Percentiles rank a stretch among this genome's conserved stretches.
These are phyloP conservation scores for Apiospora pterosperma DNA, from an alignment of 2,329 filamentous ascomycete species.

Conservation along the genomic window DNA sequence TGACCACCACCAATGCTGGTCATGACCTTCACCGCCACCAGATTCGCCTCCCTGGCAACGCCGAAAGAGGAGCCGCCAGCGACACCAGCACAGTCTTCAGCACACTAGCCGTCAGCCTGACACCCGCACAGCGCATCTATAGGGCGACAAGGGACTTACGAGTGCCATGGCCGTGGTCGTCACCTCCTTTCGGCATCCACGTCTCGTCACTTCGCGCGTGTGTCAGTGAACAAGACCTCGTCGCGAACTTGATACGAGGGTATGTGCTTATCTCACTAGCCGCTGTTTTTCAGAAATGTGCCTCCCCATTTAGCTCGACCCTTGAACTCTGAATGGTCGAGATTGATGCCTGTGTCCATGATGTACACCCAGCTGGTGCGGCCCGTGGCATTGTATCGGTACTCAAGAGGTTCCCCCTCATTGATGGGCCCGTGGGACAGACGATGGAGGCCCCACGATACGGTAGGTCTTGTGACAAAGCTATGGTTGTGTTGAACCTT, in stretches of 20 bases:
- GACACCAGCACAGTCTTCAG: constrained; percentile 17
- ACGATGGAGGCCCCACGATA: not conserved
- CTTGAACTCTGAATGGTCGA: constrained; percentile 27
- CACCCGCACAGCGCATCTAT: no score
- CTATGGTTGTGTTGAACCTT: not conserved
- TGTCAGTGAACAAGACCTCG: not conserved
- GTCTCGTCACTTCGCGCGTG: not conserved
- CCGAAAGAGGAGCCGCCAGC: constrained; percentile 14
- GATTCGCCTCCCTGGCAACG: constrained; percentile 17
- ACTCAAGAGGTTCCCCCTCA: not conserved
- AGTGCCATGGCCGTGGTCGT: constrained; percentile 34
- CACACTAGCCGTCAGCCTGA: not conserved
- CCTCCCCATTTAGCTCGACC: constrained; percentile 19
- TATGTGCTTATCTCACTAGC: not conserved
- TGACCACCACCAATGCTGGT: constrained; percentile 31
- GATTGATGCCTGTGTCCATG: constrained; percentile 40
- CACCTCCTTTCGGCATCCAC: not conserved
- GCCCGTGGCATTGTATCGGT: not conserved
- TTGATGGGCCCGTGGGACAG: not conserved
- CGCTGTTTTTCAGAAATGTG: constrained; percentile 12
- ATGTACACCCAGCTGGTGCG: constrained; percentile 33
- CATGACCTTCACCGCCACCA: constrained; percentile 41
- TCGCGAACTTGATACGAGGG: not conserved
- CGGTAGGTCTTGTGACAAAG: not conserved
- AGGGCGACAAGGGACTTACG: constrained; percentile 8